phyloP scores from a whole-genome alignment of 805 yeast species.

The Saccharomycopsis sp. region DNA sequence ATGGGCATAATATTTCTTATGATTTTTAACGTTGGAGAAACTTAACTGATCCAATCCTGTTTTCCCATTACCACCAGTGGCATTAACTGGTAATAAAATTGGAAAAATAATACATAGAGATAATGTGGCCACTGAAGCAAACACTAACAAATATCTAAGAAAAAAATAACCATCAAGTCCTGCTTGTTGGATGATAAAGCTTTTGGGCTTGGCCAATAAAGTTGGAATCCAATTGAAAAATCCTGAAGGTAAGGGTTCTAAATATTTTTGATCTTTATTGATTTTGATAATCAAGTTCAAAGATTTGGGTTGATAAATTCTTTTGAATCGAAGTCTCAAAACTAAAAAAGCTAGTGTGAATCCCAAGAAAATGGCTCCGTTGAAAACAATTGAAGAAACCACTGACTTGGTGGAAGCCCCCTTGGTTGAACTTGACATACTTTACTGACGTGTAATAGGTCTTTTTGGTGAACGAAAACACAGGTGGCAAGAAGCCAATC shows the following conservation, averaged over 20 bases:
- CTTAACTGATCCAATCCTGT: constrained; percentile 67
- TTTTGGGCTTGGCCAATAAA: constrained; percentile 53
- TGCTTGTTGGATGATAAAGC: constrained; percentile 72
- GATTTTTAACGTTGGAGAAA: constrained; percentile 58
- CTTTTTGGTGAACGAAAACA: neutral
- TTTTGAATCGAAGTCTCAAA: constrained; percentile 50
- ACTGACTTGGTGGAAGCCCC: constrained; percentile 63
- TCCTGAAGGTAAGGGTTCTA: constrained; percentile 65
- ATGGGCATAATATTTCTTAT: constrained; percentile 72
- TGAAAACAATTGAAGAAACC: constrained; percentile 56
- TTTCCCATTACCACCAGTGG: constrained; percentile 50
- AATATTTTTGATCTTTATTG: constrained; percentile 49
- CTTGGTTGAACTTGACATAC: neutral
- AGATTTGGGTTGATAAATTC: constrained; percentile 81
- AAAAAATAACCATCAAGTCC: constrained; percentile 97
- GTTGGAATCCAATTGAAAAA: constrained; percentile 61
- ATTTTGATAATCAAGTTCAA: constrained; percentile 36
- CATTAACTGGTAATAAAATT: constrained; percentile 76
- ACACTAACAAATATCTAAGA: constrained; percentile 58
- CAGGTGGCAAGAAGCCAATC: too few relatives aligned
- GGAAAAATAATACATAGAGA: constrained; percentile 49
- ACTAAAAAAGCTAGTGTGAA: constrained; percentile 55
- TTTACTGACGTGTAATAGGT: neutral
- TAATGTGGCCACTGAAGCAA: constrained; percentile 42
- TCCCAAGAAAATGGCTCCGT: constrained; percentile 52